Evolutionary conservation across 192 early-diverging fungal genomes (phyloP), one percentile per base, ranked within the genome.

Genomic region (Backusella psychrophila): DNA sequence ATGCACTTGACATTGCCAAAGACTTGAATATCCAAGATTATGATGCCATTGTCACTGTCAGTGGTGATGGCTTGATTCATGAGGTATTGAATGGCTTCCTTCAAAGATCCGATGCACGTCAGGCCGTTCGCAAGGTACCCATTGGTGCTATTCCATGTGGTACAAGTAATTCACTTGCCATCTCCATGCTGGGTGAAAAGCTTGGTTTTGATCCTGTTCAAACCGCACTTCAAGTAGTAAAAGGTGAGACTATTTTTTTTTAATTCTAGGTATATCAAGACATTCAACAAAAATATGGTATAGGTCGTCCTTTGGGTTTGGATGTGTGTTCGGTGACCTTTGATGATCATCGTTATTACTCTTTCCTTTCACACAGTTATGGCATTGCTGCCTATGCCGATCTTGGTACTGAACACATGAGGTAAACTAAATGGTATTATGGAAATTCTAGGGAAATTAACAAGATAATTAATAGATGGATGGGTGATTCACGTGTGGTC

Each of bases 51-150:
- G 81, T 91, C 6, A 85, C 89, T 29, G 82, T 94, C 53, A 89
- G 89, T 82, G 94, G 94, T 21, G 94, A 96, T 79, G 94, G 94
- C 4, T 87, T 94, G 8, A 83, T 94, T 34, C 92, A 96, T 65
- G 94, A 96, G 79, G 80, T 95, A 12, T 82, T 94, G 41, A 93
- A 96, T 70, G 94, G 93, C 1, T 82, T 95, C 14, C 80, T 96
- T 82, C 81, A 86, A 66, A 85, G 93, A 29, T 80, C 87, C 2
- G 93, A 96, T 79, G 91, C 89, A 73, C 68, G 84, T 29, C 59
- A 84, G 38, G 67, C 78, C 15, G 88, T 90, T 0, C 76, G 85
- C 38, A 82, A 85, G 33, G 70, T 92, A 4, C 91, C 92, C 1
- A 42, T 95, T 8, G 91, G 92, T 0, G 78, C 87, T 6, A 88